phyloP scores from a whole-genome alignment of 108 stramenopile genomes.

The Nannochloropsis granulata region DNA sequence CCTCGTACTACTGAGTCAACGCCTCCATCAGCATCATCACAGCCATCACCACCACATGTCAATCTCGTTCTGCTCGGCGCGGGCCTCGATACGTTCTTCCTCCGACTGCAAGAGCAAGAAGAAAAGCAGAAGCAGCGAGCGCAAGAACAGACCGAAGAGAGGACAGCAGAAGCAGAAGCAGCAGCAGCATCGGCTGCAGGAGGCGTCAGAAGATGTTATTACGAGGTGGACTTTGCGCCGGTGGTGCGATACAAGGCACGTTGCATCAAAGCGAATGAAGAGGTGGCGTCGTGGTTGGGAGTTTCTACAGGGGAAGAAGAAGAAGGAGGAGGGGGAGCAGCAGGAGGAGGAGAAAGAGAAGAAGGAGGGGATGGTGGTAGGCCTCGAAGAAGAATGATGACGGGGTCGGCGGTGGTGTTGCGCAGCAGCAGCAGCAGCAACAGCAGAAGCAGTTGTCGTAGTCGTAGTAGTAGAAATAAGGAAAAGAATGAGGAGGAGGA shows the following conservation, averaged over 20 bases:
- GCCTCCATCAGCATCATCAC: too few relatives aligned
- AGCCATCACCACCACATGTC: neutral
- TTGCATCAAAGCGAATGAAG: neutral
- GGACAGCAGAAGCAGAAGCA: too few relatives aligned
- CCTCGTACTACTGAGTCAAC: too few relatives aligned
- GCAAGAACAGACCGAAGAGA: neutral
- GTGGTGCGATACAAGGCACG: neutral
- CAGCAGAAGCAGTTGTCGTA: too few relatives aligned
- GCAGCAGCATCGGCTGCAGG: neutral
- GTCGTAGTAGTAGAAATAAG: too few relatives aligned
- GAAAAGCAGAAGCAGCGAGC: neutral
- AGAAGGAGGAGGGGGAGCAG: too few relatives aligned
- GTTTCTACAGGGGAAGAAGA: neutral
- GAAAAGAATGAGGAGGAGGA: too few relatives aligned
- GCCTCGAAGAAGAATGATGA: too few relatives aligned
- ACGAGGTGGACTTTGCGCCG: slow-evolving; percentile 11
- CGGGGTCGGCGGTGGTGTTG: too few relatives aligned
- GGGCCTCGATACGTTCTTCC: slow-evolving; percentile 12
- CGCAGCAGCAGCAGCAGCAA: too few relatives aligned
- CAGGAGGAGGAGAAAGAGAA: neutral
- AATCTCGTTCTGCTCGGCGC: slow-evolving; percentile 23
- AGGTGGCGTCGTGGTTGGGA: neutral
- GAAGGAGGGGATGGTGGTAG: too few relatives aligned
- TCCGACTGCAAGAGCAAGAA: slow-evolving; percentile 1
- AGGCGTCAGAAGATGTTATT: neutral